Evolutionary conservation across 352 stramenopile genomes (phyloP).

Genomic region (Phytophthora colocasiae): DNA sequence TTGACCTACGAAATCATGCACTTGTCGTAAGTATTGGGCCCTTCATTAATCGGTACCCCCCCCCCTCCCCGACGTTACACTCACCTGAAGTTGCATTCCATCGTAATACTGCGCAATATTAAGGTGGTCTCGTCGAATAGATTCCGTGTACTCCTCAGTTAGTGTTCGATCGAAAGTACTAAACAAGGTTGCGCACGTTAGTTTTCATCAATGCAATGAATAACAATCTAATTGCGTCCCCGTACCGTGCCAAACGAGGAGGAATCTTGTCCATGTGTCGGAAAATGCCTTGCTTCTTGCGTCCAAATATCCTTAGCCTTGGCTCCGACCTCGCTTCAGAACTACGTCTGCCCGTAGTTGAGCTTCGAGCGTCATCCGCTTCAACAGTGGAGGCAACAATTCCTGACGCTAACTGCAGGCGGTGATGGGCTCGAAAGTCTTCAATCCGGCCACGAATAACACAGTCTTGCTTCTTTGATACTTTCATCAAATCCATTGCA

Average conservation of each 20-base stretch:
- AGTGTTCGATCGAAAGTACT: conserved; percentile 80
- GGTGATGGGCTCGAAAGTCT: conserved; percentile 86
- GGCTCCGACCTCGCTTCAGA: conserved; percentile 54
- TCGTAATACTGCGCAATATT: conserved; percentile 73
- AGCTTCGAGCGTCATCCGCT: conserved; percentile 44
- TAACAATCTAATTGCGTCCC: not conserved
- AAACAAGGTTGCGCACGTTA: conserved; percentile 12
- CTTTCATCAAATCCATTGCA: conserved; percentile 52
- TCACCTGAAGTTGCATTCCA: conserved; percentile 41
- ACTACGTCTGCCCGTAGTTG: conserved; percentile 41
- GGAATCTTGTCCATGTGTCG: conserved; percentile 64
- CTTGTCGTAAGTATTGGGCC: not conserved
- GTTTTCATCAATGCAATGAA: not conserved
- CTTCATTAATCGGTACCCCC: not conserved
- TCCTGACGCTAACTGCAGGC: conserved; percentile 77
- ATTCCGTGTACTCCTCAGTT: conserved; percentile 63
- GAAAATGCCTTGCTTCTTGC: conserved; percentile 73
- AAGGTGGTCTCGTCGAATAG: conserved; percentile 62
- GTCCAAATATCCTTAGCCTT: conserved; percentile 62
- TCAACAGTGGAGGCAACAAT: conserved; percentile 80
- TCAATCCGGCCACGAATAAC: conserved; percentile 78
- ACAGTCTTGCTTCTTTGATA: conserved; percentile 68
- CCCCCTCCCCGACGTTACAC: conserved; percentile 9
- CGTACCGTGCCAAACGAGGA: conserved; percentile 57
- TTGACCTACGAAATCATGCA: conserved; percentile 27